Evolutionary conservation across 768 basidiomycete genomes (phyloP).

Genomic region (Chalciporus chontae): DNA sequence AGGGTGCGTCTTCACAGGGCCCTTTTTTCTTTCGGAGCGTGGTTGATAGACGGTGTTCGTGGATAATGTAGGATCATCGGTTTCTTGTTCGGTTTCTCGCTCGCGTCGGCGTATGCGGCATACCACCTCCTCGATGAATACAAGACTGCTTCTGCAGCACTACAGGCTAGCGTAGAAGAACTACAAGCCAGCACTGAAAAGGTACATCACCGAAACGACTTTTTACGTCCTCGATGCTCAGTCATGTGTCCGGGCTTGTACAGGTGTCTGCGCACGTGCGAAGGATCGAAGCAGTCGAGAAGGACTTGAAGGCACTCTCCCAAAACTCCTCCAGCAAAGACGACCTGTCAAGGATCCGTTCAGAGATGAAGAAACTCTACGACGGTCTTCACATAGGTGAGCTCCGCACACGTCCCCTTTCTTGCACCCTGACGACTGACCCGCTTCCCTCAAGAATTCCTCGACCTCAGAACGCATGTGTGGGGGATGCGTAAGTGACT

Average conservation of each 20-base stretch:
- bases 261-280: constrained; percentile 82
- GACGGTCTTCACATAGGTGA: constrained; percentile 78
- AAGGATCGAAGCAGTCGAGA: constrained; percentile 85
- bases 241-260: background rate
- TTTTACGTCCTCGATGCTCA: background rate
- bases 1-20: constrained; percentile 39
- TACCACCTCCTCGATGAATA: constrained; percentile 91
- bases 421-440: background rate
- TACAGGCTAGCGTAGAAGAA: constrained; percentile 86
- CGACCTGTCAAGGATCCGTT: constrained; percentile 69
- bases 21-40: too few relatives aligned
- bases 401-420: constrained; percentile 18
- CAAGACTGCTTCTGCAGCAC: constrained; percentile 78
- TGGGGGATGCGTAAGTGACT: constrained; percentile 80
- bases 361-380: constrained; percentile 84
- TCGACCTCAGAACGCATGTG: constrained; percentile 76
- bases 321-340: constrained; percentile 71
- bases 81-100: constrained; percentile 85
- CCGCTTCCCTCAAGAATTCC: constrained; percentile 51
- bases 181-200: constrained; percentile 80
- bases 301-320: constrained; percentile 75
- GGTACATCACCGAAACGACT: constrained; percentile 35
- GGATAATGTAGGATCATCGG: constrained; percentile 60
- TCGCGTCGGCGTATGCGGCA: constrained; percentile 82
- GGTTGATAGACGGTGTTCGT: background rate